A percentile compares a stretch with the other conserved stretches of the same genome.
These are phyloP conservation scores for Eucalyptus pauciflora DNA, from an alignment of 345 rosid genomes.

Conservation along the genomic window DNA sequence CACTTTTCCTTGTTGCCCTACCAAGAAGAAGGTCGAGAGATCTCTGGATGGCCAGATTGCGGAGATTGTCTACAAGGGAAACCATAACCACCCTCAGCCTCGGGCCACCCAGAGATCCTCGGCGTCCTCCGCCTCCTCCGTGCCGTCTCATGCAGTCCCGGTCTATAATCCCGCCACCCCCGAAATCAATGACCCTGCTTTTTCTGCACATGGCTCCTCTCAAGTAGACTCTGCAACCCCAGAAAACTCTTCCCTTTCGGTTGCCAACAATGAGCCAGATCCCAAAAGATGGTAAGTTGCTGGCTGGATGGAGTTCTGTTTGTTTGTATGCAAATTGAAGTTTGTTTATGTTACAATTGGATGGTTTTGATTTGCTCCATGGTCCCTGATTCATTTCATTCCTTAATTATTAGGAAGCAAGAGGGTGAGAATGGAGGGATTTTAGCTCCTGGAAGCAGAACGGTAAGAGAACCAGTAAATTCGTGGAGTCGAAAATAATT, in stretches of 20 bases:
- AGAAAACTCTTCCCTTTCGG: conserved; percentile 56
- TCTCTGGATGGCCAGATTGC: conserved; percentile 69
- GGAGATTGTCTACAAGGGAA: conserved; percentile 63
- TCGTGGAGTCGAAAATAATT: neutral
- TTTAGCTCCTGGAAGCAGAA: conserved; percentile 16
- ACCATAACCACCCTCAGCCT: conserved; percentile 81
- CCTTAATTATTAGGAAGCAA: conserved; percentile 29
- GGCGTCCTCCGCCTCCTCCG: conserved; percentile 1
- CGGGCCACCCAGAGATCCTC: conserved; percentile 46
- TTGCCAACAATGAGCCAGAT: conserved; percentile 48
- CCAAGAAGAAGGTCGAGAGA: conserved; percentile 86
- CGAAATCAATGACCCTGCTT: conserved; percentile 33
- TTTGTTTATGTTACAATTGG: neutral
- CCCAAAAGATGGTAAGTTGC: conserved; percentile 69
- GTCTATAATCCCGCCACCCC: neutral
- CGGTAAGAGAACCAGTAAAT: neutral
- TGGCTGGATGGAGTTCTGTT: neutral
- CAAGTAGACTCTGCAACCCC: conserved; percentile 53
- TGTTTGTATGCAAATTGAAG: neutral
- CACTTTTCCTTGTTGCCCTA: conserved; percentile 57
- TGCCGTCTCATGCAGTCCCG: conserved; percentile 15
- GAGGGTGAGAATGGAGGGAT: conserved; percentile 73
- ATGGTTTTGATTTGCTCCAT: neutral
- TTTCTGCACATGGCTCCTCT: conserved; percentile 3
- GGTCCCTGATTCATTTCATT: neutral